A percentile compares a stretch with the other conserved stretches of the same genome.
Conservation (phyloP, 768 basidiomycete species). For the Lactarius akahatsu region DNA sequence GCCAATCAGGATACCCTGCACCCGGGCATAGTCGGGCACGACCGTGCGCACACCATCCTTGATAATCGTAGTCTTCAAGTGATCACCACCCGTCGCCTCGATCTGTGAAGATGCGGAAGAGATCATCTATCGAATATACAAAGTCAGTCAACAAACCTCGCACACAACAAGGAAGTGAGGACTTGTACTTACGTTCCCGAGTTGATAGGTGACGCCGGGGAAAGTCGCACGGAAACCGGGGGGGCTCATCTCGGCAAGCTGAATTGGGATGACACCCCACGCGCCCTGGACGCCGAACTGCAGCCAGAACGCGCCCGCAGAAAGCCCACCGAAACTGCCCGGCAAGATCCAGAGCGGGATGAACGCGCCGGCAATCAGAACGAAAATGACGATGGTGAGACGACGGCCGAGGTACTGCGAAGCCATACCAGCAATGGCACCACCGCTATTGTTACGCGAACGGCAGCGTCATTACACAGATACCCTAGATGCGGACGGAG, state of each 20-base stretch:
- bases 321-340: slow-evolving; percentile 40
- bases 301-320: slow-evolving; percentile 49
- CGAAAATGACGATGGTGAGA: slow-evolving; percentile 43
- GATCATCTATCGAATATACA: slow-evolving; percentile 38
- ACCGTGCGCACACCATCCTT: slow-evolving; percentile 31
- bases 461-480: slow-evolving; percentile 4
- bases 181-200: slow-evolving; percentile 37
- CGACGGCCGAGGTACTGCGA: slow-evolving; percentile 48
- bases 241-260: slow-evolving; percentile 48
- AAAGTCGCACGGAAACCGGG: slow-evolving; percentile 50
- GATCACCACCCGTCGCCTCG: slow-evolving; percentile 47
- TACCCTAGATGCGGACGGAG: neutral
- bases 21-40: slow-evolving; percentile 55
- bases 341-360: slow-evolving; percentile 50
- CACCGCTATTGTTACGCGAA: slow-evolving; percentile 32
- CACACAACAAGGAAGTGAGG: neutral
- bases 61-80: slow-evolving; percentile 39
- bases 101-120: slow-evolving; percentile 49
- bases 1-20: slow-evolving; percentile 88
- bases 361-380: slow-evolving; percentile 36
- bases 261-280: slow-evolving; percentile 41
- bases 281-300: slow-evolving; percentile 49
- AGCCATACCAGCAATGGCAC: slow-evolving; percentile 40
- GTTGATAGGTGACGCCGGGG: slow-evolving; percentile 46
- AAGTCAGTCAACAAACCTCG: neutral